Conservation (phyloP, 331 rosid genomes). For the Pyrus hybrid region DNA sequence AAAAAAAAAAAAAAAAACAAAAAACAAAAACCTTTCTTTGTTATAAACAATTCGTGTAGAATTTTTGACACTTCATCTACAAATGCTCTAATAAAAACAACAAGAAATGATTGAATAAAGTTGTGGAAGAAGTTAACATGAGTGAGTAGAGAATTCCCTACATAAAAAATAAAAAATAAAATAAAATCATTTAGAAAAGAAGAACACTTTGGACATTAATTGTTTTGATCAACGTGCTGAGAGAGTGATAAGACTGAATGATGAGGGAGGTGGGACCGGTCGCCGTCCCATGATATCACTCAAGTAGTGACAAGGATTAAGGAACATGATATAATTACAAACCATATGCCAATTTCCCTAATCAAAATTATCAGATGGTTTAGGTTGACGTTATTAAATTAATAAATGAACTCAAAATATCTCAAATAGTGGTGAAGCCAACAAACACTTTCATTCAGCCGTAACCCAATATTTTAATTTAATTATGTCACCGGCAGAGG, state of each 20-base stretch:
- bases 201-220: constrained; percentile 20
- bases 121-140: too few relatives aligned
- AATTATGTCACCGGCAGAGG: neutral
- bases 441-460: neutral
- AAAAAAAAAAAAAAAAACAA: too few relatives aligned
- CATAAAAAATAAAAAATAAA: too few relatives aligned
- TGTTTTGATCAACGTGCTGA: neutral
- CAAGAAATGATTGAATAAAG: too few relatives aligned
- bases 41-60: too few relatives aligned
- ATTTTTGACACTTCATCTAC: too few relatives aligned
- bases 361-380: neutral
- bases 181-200: too few relatives aligned
- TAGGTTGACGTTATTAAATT: neutral
- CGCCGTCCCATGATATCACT: constrained; percentile 80
- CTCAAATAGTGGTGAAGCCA: neutral
- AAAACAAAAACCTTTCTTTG: too few relatives aligned
- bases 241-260: constrained; percentile 9
- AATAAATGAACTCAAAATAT: neutral
- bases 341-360: constrained; percentile 5
- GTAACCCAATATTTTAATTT: neutral
- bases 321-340: constrained; percentile 12
- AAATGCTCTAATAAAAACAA: too few relatives aligned
- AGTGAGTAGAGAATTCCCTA: too few relatives aligned
- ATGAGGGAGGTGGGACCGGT: constrained; percentile 37
- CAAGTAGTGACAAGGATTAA: constrained; percentile 10